phyloP scores from a whole-genome alignment of 75 land plant species.

The Larix kaempferi region DNA sequence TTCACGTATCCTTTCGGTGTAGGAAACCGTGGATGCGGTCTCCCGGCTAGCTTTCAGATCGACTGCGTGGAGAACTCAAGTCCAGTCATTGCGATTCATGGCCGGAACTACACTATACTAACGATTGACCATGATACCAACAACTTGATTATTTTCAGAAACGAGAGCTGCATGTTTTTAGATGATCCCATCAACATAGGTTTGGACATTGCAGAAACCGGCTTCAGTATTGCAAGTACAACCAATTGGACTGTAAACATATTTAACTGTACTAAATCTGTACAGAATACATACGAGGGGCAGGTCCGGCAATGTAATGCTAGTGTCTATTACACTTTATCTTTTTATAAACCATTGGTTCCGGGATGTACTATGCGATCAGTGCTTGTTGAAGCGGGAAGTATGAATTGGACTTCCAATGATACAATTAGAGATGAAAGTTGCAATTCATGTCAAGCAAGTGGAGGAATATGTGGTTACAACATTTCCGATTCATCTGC shows the following conservation, averaged over 20 bases:
- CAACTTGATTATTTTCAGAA: background rate
- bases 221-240: background rate
- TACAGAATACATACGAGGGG: too few species aligned
- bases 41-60: background rate
- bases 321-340: too few species aligned
- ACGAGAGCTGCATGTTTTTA: background rate
- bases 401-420: background rate
- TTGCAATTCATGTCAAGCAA: background rate
- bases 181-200: background rate
- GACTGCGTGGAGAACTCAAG: background rate
- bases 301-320: too few species aligned
- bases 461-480: background rate
- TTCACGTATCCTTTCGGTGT: background rate
- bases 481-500: background rate
- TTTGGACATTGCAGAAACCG: background rate
- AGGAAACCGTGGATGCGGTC: background rate
- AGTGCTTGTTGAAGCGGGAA: background rate
- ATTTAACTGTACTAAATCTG: background rate
- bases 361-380: background rate
- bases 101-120: background rate
- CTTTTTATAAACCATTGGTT: too few species aligned
- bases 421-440: background rate
- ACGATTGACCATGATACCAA: background rate
- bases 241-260: background rate
- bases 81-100: background rate